Evolutionary conservation across 805 yeast species (phyloP), one percentile per base, ranked within the genome.

Genomic region (Barnettozyma vustinii): DNA sequence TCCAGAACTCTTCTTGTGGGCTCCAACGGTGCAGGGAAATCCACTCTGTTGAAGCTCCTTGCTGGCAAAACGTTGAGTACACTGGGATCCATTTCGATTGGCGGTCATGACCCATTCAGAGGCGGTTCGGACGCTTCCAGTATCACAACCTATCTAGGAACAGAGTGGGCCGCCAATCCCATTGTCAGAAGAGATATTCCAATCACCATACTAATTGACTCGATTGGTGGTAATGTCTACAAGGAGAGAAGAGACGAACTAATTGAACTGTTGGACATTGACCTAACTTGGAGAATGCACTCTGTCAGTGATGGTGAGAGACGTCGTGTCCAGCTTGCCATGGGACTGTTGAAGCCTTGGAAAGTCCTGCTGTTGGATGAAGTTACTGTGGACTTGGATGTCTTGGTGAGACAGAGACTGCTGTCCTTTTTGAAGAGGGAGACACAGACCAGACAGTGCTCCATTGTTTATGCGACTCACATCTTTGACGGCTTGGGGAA

Each of bases 1-100:
- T 78, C 92, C 1, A 76, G 96, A 51, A 80, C 91, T 10, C 70
- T 94, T 33, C 66, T 94, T 8, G 75, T 94, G 21, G 99, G 99
- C 0, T 96, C 98, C 12, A 91, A 91, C 59, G 99, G 99, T 18
- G 98, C 99, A 1, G 98, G 99, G 5, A 94, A 94, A 65, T 87
- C 97, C 1, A 94, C 99, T 0, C 65, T 94, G 40, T 72, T 94
- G 54, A 80, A 82, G 62, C 77, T 94, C 16, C 70, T 94, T 18
- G 96, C 97, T 0, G 99, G 99, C 3, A 92, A 92, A 60, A 89
- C 94, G 8, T 74, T 94, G 51, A 84, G 95, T 52, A 79, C 81
- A 49, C 71, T 77, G 15, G 97, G 97, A 0, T 65, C 71, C 13
- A 79, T 94, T 27, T 57, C 64, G 21, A 76, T 94, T n/a, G 87